Evolutionary conservation across 352 stramenopile species (phyloP), one percentile per base, ranked within the genome.

Genomic region (Phytophthora cryptogea): DNA sequence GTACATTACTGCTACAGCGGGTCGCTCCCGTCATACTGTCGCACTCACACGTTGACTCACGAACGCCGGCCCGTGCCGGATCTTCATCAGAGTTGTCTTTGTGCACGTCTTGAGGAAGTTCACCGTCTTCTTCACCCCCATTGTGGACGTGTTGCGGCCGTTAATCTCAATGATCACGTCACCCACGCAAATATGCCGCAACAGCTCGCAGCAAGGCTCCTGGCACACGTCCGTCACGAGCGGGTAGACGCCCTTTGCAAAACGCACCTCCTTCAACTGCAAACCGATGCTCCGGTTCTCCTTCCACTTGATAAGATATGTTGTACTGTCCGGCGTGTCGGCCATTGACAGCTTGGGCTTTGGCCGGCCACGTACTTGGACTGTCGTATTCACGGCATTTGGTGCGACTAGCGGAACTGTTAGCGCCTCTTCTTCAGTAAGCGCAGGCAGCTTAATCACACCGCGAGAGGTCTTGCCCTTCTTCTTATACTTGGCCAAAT

Each of bases 91-190:
- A 62, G 86, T 92, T 47, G 86, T 95, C 72, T 95, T 95, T 1
- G 83, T 78, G 58, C 84, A 92, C 28, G 86, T 88, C 57, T 88
- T 90, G 26, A 95, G 66, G 57, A 95, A 95, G 56, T 75, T 89
- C 36, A 93, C 83, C 23, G 86, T 95, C 70, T 95, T 95, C 66
- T 95, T 95, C 28, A 95, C 86, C 28, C 86, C 84, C 86, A 95
- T 95, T 11, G 81, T 84, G 11, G 86, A 93, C 44, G 83, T 93
- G 50, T 95, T 92, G 58, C 83, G 82, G n/a, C 84, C 84, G 54
- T 95, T 95, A 52, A 95, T 94, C 66, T 95, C 86, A 28, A 95
- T 64, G 44, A 95, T 91, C 49, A 95, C 69, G 50, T 95, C 86
- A 11, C 86, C 86, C 13, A 94, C 68, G 54, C 81, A 90, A 57